Base-by-base conservation (phyloP, 2,329 filamentous ascomycete species). In the Microdochium trichocladiopsis region DNA sequence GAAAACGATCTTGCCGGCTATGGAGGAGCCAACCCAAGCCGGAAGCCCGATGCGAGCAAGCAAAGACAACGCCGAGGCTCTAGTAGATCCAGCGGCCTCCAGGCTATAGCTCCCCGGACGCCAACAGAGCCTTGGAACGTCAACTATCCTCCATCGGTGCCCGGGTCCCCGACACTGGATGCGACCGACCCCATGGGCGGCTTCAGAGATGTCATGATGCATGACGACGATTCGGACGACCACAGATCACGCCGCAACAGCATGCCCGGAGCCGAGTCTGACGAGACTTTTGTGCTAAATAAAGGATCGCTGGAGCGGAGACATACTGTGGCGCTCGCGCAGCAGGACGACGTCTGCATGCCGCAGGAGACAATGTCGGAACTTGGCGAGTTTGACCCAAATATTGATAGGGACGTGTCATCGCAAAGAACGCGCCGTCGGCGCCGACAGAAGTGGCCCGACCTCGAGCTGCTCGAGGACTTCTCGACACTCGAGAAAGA, bases 401-500 rank as follows among this genome's bases (percentile, higher is more conserved):
- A 22, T 22, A 18, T 18, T 23, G 41, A 45, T 10, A 16, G 41
- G 18, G 41, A 45, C 21, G 41, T 45, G 41, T 45, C 18, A 8
- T 45, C 41, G 10, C 14, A 16, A 12, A 21, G 41, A 10, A 45
- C 63, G 52, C 59, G 58, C 58, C 65, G 68, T 10, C 74, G 85
- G 18, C 80, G 89, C 24, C 80, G 88, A 52, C 79, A 84, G 43
- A 85, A 87, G 58, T 97, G 92, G 91, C 94, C 94, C 0, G 91
- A 97, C 66, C 73, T 97, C 16, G 75, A 82, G 1, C 82, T 89
- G 4, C 73, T 99, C 11, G 90, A 96, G 54, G 89, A 95, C 57
- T 99, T 92, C 92, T 90, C 87, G 56, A 81, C 81, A 3, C 84
- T 93, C 58, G 94, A 99, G 68, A 96, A 95, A 68, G 91, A 96